These are phyloP conservation scores for Aspergillus brasiliensis DNA, from an alignment of 2,329 filamentous ascomycete genomes.

Conservation along the genomic window DNA sequence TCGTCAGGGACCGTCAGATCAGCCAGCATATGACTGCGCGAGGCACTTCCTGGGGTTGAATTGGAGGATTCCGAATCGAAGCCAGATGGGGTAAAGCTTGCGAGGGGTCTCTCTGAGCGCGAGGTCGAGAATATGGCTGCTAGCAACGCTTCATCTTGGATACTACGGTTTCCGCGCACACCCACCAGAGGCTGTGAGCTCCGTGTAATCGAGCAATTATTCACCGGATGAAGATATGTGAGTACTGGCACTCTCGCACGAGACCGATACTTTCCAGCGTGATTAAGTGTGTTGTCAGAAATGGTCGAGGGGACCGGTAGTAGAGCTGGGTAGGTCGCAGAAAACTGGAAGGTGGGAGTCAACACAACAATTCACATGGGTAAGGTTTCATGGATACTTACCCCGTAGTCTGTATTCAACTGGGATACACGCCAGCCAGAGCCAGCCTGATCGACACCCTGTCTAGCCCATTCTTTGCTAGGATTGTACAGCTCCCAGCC, in stretches of 20 bases:
- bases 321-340: constrained; percentile 85
- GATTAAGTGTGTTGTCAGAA: constrained; percentile 96
- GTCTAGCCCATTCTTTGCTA: constrained; percentile 78
- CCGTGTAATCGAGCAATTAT: constrained; percentile 94
- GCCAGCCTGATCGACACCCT: constrained; percentile 84
- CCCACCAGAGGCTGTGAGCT: constrained; percentile 91
- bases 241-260: constrained; percentile 84
- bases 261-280: constrained; percentile 86
- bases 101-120: constrained; percentile 47
- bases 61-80: constrained; percentile 47
- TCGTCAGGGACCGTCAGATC: constrained; percentile 65
- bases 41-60: constrained; percentile 53
- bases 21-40: constrained; percentile 42
- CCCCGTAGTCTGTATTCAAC: constrained; percentile 83
- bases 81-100: constrained; percentile 40
- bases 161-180: constrained; percentile 81
- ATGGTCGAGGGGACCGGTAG: constrained; percentile 84
- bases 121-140: constrained; percentile 87
- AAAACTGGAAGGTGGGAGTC: constrained; percentile 59
- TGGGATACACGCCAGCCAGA: constrained; percentile 83
- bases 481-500: constrained; percentile 87
- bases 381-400: constrained; percentile 32
- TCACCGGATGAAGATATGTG: constrained; percentile 93
- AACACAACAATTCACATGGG: background rate
- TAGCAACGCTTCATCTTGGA: constrained; percentile 93